phyloP scores from a whole-genome alignment of 495 filamentous ascomycete genomes.

The Friedmanniomyces endolithicus region DNA sequence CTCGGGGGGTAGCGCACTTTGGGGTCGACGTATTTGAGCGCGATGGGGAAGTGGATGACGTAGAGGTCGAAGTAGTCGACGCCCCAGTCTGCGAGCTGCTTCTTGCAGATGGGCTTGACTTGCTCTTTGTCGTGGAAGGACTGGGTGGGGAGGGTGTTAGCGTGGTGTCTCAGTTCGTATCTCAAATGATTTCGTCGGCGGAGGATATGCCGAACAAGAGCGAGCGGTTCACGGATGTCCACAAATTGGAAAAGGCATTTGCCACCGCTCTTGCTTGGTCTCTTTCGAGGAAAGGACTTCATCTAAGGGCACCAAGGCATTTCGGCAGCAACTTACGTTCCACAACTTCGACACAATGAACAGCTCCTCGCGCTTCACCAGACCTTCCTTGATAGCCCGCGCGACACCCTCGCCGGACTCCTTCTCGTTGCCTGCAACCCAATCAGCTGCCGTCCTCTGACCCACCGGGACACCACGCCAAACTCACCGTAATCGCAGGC shows the following conservation, averaged over 20 bases:
- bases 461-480: not conserved
- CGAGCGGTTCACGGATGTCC: too few species aligned
- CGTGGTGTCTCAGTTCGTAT: too few species aligned
- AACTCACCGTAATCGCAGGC: conserved; percentile 64
- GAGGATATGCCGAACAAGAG: too few species aligned
- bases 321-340: conserved; percentile 39
- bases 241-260: not conserved
- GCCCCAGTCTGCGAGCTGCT: conserved; percentile 48
- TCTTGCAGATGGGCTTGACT: conserved; percentile 44
- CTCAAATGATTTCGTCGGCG: too few species aligned
- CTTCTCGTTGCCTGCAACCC: conserved; percentile 50
- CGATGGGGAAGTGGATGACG: conserved; percentile 50
- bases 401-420: conserved; percentile 75
- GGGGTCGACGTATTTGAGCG: conserved; percentile 33
- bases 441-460: not conserved
- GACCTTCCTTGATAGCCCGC: conserved; percentile 72
- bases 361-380: conserved; percentile 77
- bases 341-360: conserved; percentile 90
- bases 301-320: not conserved
- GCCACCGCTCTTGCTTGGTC: not conserved
- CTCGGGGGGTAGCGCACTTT: conserved; percentile 60
- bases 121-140: conserved; percentile 49
- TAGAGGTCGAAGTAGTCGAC: conserved; percentile 59
- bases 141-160: not conserved
- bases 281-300: not conserved